Percentiles rank a stretch among this genome's conserved stretches.
These are phyloP conservation scores for Cyamopsis tetragonoloba DNA, from an alignment of 306 rosid species.

Conservation along the genomic window DNA sequence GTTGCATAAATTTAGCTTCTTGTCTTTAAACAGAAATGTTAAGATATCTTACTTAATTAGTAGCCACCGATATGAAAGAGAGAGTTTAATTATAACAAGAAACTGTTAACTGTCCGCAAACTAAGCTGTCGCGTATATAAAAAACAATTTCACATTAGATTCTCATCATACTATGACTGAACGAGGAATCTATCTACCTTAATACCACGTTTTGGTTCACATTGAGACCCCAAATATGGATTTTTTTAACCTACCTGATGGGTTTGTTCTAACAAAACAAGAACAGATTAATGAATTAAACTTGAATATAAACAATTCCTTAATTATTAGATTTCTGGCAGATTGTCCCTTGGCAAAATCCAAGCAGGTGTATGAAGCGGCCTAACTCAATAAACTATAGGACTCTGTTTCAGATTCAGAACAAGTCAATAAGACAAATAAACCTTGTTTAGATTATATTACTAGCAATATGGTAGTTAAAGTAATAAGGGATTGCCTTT, in stretches of 20 bases:
- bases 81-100: not conserved
- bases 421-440: slow-evolving; percentile 41
- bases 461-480: slow-evolving; percentile 12
- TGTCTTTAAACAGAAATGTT: not conserved
- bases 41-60: not conserved
- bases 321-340: slow-evolving; percentile 34
- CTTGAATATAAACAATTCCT: slow-evolving; percentile 29
- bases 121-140: slow-evolving; percentile 23
- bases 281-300: not conserved
- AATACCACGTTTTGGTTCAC: slow-evolving; percentile 5
- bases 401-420: slow-evolving; percentile 20
- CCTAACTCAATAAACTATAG: slow-evolving; percentile 17
- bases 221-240: not conserved
- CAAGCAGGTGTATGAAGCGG: slow-evolving; percentile 26
- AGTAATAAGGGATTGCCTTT: not conserved
- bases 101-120: slow-evolving; percentile 16
- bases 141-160: slow-evolving; percentile 18
- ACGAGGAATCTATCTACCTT: slow-evolving; percentile 46
- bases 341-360: slow-evolving; percentile 43
- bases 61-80: not conserved
- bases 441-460: slow-evolving; percentile 2
- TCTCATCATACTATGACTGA: slow-evolving; percentile 8
- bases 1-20: not conserved
- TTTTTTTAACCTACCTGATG: slow-evolving; percentile 25
- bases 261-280: slow-evolving; percentile 10